Conservation (phyloP, 2,329 filamentous ascomycete species). For the Aspergillus pseudoterreus region DNA sequence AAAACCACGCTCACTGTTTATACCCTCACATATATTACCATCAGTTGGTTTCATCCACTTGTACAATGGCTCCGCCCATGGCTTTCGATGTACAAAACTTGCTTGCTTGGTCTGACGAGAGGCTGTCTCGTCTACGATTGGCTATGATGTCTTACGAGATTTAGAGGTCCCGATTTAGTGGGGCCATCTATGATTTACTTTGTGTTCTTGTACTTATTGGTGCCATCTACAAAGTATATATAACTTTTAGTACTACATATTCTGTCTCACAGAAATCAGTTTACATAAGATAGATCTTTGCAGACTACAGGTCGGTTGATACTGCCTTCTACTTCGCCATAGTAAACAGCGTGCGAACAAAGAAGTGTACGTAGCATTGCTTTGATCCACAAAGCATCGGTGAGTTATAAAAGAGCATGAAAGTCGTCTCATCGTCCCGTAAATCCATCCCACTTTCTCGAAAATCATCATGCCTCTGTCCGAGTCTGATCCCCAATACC, state of each 20-base stretch:
- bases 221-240: slow-evolving; percentile 8
- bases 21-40: slow-evolving; percentile 10
- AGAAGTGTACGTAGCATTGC: neutral
- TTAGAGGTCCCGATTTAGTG: slow-evolving; percentile 8
- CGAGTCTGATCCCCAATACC: slow-evolving; percentile 30
- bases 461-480: slow-evolving; percentile 12
- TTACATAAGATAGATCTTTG: no score
- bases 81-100: slow-evolving; percentile 11
- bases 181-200: slow-evolving; percentile 5
- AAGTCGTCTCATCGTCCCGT: neutral
- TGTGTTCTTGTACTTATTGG: slow-evolving; percentile 9
- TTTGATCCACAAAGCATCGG: neutral
- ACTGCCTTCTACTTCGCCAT: neutral
- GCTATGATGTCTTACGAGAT: slow-evolving; percentile 16
- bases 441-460: neutral
- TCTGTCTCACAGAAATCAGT: neutral
- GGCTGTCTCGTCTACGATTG: slow-evolving; percentile 10
- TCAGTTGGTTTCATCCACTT: slow-evolving; percentile 3
- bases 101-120: slow-evolving; percentile 1
- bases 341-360: neutral
- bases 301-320: neutral
- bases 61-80: slow-evolving; percentile 12
- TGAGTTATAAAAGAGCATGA: neutral
- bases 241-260: slow-evolving; percentile 5
- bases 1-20: neutral